Percentiles rank a stretch among this genome's conserved stretches.
Conservation (phyloP, 208 protist genomes). For the Crithidia mellificae region DNA sequence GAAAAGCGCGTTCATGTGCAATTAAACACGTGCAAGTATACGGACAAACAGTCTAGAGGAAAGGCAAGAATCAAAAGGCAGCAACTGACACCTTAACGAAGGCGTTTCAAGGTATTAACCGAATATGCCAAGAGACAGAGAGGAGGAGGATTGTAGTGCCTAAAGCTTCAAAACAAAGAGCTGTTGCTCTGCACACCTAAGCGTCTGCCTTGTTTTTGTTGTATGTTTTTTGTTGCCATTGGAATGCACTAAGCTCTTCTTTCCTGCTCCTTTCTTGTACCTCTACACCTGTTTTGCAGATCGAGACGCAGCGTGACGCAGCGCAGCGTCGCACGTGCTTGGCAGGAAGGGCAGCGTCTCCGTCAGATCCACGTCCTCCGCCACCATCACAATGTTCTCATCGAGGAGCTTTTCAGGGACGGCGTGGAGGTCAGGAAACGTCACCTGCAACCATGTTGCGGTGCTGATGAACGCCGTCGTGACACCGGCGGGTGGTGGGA, state of each 20-base stretch:
- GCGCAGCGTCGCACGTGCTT: neutral
- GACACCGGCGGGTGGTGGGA: conserved; percentile 3
- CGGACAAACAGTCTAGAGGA: no score
- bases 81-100: no score
- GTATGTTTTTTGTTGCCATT: no score
- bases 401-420: conserved; percentile 23
- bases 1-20: no score
- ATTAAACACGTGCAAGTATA: no score
- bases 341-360: conserved; percentile 40
- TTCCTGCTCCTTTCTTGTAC: neutral
- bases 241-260: no score
- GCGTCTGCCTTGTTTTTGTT: no score
- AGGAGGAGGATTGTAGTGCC: no score
- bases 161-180: conserved; percentile 5
- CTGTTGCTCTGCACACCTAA: no score
- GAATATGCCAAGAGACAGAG: no score
- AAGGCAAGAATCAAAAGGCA: neutral
- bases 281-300: neutral
- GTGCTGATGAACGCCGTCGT: conserved; percentile 13
- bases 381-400: conserved; percentile 33
- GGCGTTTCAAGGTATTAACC: no score
- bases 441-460: conserved; percentile 33
- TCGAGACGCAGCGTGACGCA: neutral
- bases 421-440: conserved; percentile 30
- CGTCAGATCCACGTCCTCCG: conserved; percentile 37